Base-by-base conservation (phyloP, 768 basidiomycete species). In the Termitomyces sp. region DNA sequence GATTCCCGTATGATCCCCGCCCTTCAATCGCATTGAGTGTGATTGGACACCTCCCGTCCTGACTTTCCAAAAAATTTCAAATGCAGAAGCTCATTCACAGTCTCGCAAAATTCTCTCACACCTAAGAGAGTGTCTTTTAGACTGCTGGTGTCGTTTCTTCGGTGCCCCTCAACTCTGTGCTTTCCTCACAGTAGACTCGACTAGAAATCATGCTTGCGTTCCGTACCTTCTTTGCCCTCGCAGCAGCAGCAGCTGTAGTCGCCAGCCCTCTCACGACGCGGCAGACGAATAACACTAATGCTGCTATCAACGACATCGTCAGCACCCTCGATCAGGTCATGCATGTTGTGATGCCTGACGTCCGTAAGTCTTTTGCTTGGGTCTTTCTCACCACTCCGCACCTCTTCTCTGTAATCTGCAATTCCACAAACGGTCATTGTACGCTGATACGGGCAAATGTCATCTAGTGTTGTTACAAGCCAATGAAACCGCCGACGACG, bases 271-370 rank as follows among this genome's bases (percentile, higher is more conserved):
- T 74, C 55, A 36, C 50, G 40, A 44, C 61, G 43, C 68, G 72
- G 54, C 72, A 73, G 62, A 43, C 66, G 35, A 66, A 68, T 24
- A 74, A 73, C 60, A 74, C 71, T 48, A 73, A 72, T 46, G 43
- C 62, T 18, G 65, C 63, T 6, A 72, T 74, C 55, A 55, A 59
- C 28, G 50, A 60, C 26, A 64, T 68, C 32, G 56, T 74, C 57
- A 67, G 67, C 49, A 36, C n/a, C 3, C 66, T 75, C 36, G 65
- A 68, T n/a, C 33, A 56, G 18, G 45, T 32, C 26, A 55, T 68
- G 28, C 71, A 65, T 53, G 33, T 61, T 24, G 58, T 54, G 32
- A 62, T 68, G 16, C 66, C 66, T 43, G 64, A 52, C 41, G 66
- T 74, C 55, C 57, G 72, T 74, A 51, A 38, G 69, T 65, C 54